Conservation (phyloP, 2,329 filamentous ascomycete species). For the Nemania sp. region DNA sequence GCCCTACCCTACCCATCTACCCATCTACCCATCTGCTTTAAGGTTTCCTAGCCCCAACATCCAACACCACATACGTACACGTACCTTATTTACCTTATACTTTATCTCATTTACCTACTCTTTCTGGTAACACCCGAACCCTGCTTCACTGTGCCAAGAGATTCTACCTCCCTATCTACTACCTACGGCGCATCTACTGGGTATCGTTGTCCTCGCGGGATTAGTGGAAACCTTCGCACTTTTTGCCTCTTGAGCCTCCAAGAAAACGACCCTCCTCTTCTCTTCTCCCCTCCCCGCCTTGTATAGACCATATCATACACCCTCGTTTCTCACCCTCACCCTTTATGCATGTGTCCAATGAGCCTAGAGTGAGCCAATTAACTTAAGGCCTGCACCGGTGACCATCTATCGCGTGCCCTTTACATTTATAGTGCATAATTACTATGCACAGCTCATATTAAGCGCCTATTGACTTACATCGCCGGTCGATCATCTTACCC, state of each 20-base stretch:
- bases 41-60: constrained; percentile 3
- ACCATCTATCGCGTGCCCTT: too few relatives aligned
- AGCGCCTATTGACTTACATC: neutral
- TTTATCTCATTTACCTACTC: neutral
- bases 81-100: neutral
- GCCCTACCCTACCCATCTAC: neutral
- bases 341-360: neutral
- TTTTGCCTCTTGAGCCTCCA: constrained; percentile 29
- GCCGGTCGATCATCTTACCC: neutral
- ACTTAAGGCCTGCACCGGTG: neutral
- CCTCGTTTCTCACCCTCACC: neutral
- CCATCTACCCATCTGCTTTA: too few relatives aligned
- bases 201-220: neutral
- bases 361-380: neutral
- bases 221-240: constrained; percentile 18
- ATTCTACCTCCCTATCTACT: neutral
- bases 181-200: neutral
- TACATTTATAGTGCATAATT: constrained; percentile 1
- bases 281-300: neutral
- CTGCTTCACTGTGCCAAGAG: constrained; percentile 9
- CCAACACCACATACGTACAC: constrained; percentile 1
- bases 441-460: neutral
- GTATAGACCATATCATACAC: neutral
- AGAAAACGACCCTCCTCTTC: neutral
- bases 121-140: neutral